These are phyloP conservation scores for Pichia deserticola DNA, from an alignment of 805 yeast genomes.

Conservation along the genomic window DNA sequence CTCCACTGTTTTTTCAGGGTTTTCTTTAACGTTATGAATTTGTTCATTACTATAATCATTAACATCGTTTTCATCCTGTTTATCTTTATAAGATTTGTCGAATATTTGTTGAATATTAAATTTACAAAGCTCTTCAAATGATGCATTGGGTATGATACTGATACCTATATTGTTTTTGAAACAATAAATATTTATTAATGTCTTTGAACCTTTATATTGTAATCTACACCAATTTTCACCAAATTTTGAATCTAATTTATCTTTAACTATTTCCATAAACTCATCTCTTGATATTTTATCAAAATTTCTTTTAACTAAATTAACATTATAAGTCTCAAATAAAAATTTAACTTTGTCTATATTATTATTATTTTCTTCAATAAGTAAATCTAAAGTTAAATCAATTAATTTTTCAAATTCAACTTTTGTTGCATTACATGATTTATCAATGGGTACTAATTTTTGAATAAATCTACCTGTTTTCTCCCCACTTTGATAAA, in stretches of 20 bases:
- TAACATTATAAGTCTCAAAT: constrained; percentile 60
- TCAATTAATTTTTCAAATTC: constrained; percentile 51
- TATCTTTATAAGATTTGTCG: constrained; percentile 21
- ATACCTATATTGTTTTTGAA: constrained; percentile 85
- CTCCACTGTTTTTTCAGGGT: background rate
- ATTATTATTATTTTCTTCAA: constrained; percentile 10
- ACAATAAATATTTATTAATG: constrained; percentile 76
- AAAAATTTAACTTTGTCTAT: background rate
- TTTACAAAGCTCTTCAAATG: constrained; percentile 53
- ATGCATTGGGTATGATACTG: constrained; percentile 55
- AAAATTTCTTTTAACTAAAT: constrained; percentile 73
- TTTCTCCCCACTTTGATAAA: constrained; percentile 42
- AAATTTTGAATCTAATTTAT: constrained; percentile 12
- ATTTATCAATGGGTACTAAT: constrained; percentile 68
- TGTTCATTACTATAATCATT: background rate
- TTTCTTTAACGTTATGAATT: background rate
- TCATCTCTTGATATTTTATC: constrained; percentile 62
- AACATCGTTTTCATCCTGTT: background rate
- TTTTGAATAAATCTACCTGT: constrained; percentile 70
- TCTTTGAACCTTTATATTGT: constrained; percentile 72
- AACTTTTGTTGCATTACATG: constrained; percentile 64
- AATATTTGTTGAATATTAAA: constrained; percentile 80
- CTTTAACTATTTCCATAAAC: constrained; percentile 54
- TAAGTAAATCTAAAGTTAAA: constrained; percentile 11
- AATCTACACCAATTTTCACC: constrained; percentile 34